Evolutionary conservation across 73 alveolate species (phyloP).

Genomic region (Effrenium voratum): DNA sequence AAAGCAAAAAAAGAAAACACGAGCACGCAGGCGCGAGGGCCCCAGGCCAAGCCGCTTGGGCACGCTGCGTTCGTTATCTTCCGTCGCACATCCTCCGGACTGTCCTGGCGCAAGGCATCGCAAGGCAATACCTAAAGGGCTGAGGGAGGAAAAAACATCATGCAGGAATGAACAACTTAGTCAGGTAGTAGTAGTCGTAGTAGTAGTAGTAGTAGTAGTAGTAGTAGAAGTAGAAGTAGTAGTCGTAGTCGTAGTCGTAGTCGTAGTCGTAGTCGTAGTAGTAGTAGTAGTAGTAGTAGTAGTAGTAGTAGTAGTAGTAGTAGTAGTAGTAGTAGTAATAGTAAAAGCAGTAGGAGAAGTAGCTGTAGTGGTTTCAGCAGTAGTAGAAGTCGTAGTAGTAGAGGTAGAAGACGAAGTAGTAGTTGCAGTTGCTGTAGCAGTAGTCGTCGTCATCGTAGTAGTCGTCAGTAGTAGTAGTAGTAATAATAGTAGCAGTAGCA

Average conservation of each 20-base stretch:
- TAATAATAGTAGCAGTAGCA: background rate
- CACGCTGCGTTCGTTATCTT: slow-evolving; percentile 99
- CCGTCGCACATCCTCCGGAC: slow-evolving; percentile 98
- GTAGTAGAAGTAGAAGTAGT: no score
- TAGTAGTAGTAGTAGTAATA: background rate
- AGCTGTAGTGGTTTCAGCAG: background rate
- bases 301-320: no score
- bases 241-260: no score
- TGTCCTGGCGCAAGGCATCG: slow-evolving; percentile 93
- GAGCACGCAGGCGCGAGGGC: background rate
- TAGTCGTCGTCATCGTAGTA: background rate
- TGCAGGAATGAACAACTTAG: background rate
- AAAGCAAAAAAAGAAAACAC: background rate
- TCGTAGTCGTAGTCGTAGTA: no score
- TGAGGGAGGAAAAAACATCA: background rate
- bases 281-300: no score
- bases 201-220: no score
- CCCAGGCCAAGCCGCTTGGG: slow-evolving; percentile 91
- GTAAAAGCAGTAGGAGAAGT: background rate
- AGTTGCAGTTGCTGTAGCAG: background rate
- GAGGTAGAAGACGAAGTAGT: background rate
- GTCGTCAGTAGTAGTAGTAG: background rate
- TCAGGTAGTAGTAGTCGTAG: no score
- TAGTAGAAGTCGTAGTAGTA: background rate
- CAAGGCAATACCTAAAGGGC: background rate